Base-by-base conservation (phyloP, 352 stramenopile species). In the Globisporangium abappressorium region DNA sequence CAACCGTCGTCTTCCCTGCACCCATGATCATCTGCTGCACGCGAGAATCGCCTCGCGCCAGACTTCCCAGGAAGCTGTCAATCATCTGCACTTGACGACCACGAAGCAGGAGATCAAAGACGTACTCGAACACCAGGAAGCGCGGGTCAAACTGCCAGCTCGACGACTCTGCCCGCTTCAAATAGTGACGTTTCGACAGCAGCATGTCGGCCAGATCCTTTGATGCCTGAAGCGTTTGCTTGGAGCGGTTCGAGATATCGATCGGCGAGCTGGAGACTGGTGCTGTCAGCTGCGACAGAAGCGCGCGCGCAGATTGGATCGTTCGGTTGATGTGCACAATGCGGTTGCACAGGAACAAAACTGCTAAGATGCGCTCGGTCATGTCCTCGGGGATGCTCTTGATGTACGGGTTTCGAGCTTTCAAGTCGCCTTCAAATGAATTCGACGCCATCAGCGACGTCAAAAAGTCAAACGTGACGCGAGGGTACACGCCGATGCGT, bases 11-110 rank as follows among this genome's bases (percentile, higher is more conserved):
- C 78, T 99, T 99, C 26, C 98, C 98, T 4, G 97, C 97, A 26
- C 98, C 98, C 98, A 99, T 99, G 79, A 99, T 99, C 98, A 99
- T 99, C 89, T 99, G 92, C 60, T 97, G 86, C 12, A 97, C 89
- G 33, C 86, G 79, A 1, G 90, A 97, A 47, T 91, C 70, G 14
- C 87, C 90, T n/a, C 75, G 76, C 7, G 66, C 66, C 18, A 97
- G 76, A 54, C 89, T 98, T n/a, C 75, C 75, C 69, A 99, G 91
- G 77, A 99, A 99, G 62, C 98, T 99, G 66, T 98, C 92, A 18
- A 99, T 98, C 79, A 99, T 97, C 70, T 98, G 93, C n/a, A 99
- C 97, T 80, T 99, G 98, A 51, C 95, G 97, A 15, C 94, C 92
- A 49, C 98, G 91, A 24, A 99, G 81, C 74, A 99, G 87, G 33